A percentile compares a stretch with the other conserved stretches of the same genome.
phyloP scores from a whole-genome alignment of 129 eudicot species.

The Flaveria linearis region DNA sequence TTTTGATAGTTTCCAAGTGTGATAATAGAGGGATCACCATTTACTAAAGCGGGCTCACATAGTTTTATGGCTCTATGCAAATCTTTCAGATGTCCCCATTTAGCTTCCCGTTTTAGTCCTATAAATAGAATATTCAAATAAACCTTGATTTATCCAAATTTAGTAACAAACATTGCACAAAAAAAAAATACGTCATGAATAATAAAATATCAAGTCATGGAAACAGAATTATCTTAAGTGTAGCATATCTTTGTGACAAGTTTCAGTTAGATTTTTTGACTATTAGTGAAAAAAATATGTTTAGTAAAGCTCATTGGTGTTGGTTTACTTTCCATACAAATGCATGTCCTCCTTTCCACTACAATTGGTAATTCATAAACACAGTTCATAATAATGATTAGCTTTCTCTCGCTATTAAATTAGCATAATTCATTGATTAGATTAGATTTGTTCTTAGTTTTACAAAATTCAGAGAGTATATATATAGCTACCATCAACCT shows the following conservation, averaged over 20 bases:
- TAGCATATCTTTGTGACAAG: background rate
- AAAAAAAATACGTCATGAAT: slow-evolving; percentile 1
- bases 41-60: slow-evolving; percentile 75
- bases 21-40: slow-evolving; percentile 59
- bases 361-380: background rate
- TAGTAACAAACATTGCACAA: slow-evolving; percentile 18
- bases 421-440: background rate
- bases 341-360: background rate
- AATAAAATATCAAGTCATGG: background rate
- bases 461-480: too few species aligned
- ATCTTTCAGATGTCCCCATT: slow-evolving; percentile 72
- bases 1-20: slow-evolving; percentile 74
- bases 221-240: background rate
- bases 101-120: slow-evolving; percentile 60
- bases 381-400: background rate
- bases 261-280: slow-evolving; percentile 8
- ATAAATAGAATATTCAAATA: slow-evolving; percentile 4
- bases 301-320: background rate
- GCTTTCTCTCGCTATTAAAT: background rate
- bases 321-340: background rate
- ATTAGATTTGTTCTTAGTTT: too few species aligned
- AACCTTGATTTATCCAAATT: slow-evolving; percentile 11
- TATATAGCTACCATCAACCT: too few species aligned
- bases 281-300: background rate
- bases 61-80: slow-evolving; percentile 87